phyloP scores from a whole-genome alignment of 208 protist species.

The Acanthamoeba healyi region DNA sequence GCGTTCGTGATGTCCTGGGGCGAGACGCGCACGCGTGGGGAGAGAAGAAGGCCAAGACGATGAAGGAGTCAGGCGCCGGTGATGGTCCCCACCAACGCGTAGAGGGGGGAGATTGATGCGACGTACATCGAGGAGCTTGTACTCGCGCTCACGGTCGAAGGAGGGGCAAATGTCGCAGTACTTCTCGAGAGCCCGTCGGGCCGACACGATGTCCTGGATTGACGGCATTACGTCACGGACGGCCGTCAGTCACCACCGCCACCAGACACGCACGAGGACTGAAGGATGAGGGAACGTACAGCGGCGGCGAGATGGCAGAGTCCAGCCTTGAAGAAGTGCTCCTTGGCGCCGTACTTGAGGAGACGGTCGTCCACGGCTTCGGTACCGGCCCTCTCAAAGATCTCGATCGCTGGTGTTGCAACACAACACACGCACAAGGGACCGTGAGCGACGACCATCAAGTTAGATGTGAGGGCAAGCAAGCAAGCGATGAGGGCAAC shows the following conservation, averaged over 20 bases:
- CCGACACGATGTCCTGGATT: constrained; percentile 81
- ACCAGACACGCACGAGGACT: background rate
- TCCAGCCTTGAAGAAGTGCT: constrained; percentile 85
- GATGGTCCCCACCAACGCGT: background rate
- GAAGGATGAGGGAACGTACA: constrained; percentile 18
- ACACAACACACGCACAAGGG: background rate
- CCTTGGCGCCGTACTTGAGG: constrained; percentile 86
- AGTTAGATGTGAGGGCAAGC: no score
- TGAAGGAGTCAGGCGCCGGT: background rate
- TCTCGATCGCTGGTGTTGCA: constrained; percentile 79
- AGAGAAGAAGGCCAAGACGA: background rate
- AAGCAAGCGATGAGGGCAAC: background rate
- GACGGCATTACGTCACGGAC: background rate
- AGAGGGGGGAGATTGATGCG: no score
- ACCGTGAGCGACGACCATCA: no score
- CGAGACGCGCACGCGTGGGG: background rate
- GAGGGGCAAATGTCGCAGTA: constrained; percentile 84
- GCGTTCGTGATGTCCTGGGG: constrained; percentile 82
- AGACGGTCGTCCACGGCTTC: constrained; percentile 83
- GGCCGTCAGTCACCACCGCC: no score
- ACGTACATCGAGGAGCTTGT: constrained; percentile 84
- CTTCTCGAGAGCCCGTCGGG: constrained; percentile 77
- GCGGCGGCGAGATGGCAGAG: constrained; percentile 80
- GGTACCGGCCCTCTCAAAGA: constrained; percentile 83
- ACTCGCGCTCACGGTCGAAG: constrained; percentile 82